Conservation (phyloP, 1,139 yeast species). For the Hansenula lynferdii region DNA sequence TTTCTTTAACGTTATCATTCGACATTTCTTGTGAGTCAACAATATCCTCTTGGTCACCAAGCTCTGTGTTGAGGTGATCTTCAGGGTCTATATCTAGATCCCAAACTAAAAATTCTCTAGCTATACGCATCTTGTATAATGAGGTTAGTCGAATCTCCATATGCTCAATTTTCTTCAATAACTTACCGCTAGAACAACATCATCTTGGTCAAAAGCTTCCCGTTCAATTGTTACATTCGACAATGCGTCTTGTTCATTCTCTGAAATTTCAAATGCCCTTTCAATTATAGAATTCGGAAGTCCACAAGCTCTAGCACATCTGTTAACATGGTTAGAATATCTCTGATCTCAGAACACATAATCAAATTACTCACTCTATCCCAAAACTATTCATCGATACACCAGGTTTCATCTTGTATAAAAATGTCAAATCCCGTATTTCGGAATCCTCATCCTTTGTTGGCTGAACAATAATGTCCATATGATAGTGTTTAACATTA, state of each 20-base stretch:
- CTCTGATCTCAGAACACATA: too few species aligned
- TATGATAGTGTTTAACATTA: slow-evolving; percentile 22
- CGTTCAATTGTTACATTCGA: not conserved
- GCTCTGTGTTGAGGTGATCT: not conserved
- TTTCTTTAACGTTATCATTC: too few species aligned
- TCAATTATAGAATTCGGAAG: slow-evolving; percentile 24
- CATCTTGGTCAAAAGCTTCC: not conserved
- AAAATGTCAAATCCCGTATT: slow-evolving; percentile 29
- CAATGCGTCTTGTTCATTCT: slow-evolving; percentile 6
- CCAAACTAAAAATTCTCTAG: slow-evolving; percentile 28
- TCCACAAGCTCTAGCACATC: slow-evolving; percentile 35
- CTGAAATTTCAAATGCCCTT: slow-evolving; percentile 26
- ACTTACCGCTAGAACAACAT: slow-evolving; percentile 4
- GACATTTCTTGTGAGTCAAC: too few species aligned
- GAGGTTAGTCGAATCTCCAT: too few species aligned
- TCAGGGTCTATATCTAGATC: slow-evolving; percentile 25
- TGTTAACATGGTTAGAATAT: not conserved
- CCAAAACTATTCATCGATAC: slow-evolving; percentile 33
- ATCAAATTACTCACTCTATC: slow-evolving; percentile 17
- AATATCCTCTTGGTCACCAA: too few species aligned
- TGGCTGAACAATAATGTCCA: slow-evolving; percentile 25
- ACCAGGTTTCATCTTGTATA: slow-evolving; percentile 30
- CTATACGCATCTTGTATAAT: slow-evolving; percentile 10
- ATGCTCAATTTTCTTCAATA: too few species aligned
- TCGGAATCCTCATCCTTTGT: slow-evolving; percentile 6